Evolutionary conservation across 805 yeast species (phyloP), one percentile per base, ranked within the genome.

Genomic region (Yamadazyma sp.): DNA sequence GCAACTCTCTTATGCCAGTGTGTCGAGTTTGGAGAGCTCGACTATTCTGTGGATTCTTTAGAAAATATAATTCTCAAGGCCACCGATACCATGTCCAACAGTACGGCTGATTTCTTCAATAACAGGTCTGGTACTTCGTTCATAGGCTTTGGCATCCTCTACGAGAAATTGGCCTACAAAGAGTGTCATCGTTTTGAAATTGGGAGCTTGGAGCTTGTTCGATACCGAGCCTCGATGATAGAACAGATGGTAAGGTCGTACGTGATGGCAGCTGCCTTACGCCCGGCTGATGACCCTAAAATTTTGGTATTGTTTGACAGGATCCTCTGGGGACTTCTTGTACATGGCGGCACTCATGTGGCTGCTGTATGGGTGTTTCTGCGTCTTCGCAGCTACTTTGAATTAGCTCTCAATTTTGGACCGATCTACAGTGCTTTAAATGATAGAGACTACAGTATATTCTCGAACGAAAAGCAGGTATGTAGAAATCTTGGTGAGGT

Each of bases 291-390:
- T 40, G 76, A 74, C 48, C 64, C 72, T 0, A 38, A 53, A 1
- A 48, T 59, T 3, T 35, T 59, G 3, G 28, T 37, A 2, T 46
- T 71, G 4, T 62, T 66, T 33, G 64, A 69, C 28, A 57, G 63
- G 20, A 57, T 76, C 1, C 36, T 73, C 1, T 65, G 71, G 60
- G 73, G 72, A 0, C 41, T 74, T 6, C 26, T 71, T 6, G 44
- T 74, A 29, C 62, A 59, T 40, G 80, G 80, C 11, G 74, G 71
- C 1, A 49, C 66, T 18, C 73, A 70, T 40, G 17, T 72, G 7
- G 64, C 60, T 29, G 51, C 64, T 2, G 44, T 75, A 13, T 65
- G 71, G 69, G 63, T 72, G 28, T 72, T 75, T 45, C 58, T 57
- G 37, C 52, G 57, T 12, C 45, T 73, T 26, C 56, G 58, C 25